These are phyloP conservation scores for Trematosphaeria pertusa DNA, from an alignment of 2,329 filamentous ascomycete species.

Conservation along the genomic window DNA sequence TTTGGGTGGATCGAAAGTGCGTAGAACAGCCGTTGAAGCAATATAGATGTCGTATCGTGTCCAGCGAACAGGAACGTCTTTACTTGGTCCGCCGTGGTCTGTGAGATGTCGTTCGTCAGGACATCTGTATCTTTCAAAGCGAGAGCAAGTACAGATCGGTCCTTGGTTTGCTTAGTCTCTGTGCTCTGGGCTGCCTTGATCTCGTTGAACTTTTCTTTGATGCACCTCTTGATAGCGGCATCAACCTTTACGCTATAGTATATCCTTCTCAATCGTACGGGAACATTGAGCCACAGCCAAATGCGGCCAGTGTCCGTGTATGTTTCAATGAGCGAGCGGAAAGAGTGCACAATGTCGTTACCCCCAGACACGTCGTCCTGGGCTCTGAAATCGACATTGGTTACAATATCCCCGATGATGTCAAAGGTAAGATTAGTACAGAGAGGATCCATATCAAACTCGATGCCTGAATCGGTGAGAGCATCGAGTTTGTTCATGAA, in stretches of 20 bases:
- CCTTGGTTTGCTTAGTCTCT: constrained; percentile 24
- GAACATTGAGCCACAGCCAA: constrained; percentile 31
- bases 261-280: constrained; percentile 21
- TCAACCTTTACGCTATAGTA: constrained; percentile 33
- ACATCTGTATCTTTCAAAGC: constrained; percentile 34
- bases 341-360: constrained; percentile 35
- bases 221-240: constrained; percentile 33
- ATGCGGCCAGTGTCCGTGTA: constrained; percentile 29
- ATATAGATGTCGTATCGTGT: constrained; percentile 54
- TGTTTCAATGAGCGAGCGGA: constrained; percentile 25
- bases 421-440: constrained; percentile 44
- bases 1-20: constrained; percentile 38
- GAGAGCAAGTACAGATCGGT: constrained; percentile 45
- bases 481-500: constrained; percentile 42
- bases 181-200: constrained; percentile 26
- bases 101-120: constrained; percentile 46
- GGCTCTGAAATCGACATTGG: constrained; percentile 36
- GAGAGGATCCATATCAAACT: constrained; percentile 38
- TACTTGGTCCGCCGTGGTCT: constrained; percentile 47
- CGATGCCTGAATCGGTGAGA: constrained; percentile 27
- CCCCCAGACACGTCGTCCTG: constrained; percentile 28
- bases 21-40: constrained; percentile 42
- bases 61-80: constrained; percentile 57
- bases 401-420: constrained; percentile 44
- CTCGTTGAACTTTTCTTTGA: constrained; percentile 32